Base-by-base conservation (phyloP, 2,329 filamentous ascomycete species). In the Ophiostoma piceae region DNA sequence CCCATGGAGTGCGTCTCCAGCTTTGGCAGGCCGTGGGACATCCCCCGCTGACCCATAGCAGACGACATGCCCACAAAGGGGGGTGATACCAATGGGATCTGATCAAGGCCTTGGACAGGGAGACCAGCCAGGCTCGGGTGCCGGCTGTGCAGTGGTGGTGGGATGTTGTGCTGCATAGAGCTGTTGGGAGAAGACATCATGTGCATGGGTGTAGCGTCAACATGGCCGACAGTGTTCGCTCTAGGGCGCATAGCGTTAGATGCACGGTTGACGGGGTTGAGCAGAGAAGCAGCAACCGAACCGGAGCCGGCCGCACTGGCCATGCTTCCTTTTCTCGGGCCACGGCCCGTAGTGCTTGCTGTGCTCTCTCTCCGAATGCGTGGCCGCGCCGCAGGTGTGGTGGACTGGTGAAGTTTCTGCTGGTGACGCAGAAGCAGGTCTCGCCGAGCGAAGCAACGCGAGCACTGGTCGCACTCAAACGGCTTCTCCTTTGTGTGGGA, bases 401-500 rank as follows among this genome's bases (percentile, higher is more conserved):
- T 92, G 35, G 92, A 92, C 84, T 96, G 92, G 79, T 99, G 95
- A 66, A 99, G 86, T 84, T 99, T 99, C 84, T 99, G 95, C 84
- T 99, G 95, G 80, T 99, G 95, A 71, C 95, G 88, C 74, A 99
- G 83, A 69, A 99, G 85, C 74, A 99, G 81, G 79, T 99, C 95
- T 74, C 95, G 88, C 72, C 95, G 88, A 71, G 95, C 95, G 80
- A 99, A 99, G 81, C 95, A 98, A 80, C 95, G 84, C 51, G 92
- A 87, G 80, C 95, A 99, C 79, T 98, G 92, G 37, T 92, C 92
- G 76, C 95, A 99, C 80, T 97, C 93, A 76, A 99, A 99, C 0
- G 95, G 95, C 83, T 99, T 99, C 82, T 99, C 94, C 79, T 99
- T 97, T 64, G 94, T 97, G 78, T 97, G 94, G n/a, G 93, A 97